These are phyloP conservation scores for Balansia obtecta DNA, from an alignment of 2,329 filamentous ascomycete species.

Conservation along the genomic window DNA sequence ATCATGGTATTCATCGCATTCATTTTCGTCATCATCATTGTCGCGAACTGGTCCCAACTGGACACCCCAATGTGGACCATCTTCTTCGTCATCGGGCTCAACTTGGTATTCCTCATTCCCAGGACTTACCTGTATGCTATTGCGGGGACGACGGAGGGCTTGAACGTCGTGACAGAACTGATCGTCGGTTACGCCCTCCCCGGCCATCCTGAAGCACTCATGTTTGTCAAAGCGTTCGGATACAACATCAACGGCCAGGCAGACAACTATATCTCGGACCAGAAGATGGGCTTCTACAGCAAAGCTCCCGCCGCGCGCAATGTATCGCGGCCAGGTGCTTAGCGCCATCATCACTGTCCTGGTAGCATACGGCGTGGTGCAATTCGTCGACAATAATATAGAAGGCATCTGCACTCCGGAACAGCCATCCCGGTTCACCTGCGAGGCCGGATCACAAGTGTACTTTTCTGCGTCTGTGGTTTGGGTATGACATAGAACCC, in stretches of 20 bases:
- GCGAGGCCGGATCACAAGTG: conserved; percentile 17
- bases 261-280: conserved; percentile 24
- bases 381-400: conserved; percentile 21
- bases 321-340: conserved; percentile 27
- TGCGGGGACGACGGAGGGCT: conserved; percentile 28
- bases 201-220: conserved; percentile 20
- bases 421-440: conserved; percentile 21
- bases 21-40: conserved; percentile 20
- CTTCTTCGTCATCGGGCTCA: conserved; percentile 21
- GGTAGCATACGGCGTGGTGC: conserved; percentile 28
- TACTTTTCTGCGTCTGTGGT: conserved; percentile 22
- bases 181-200: conserved; percentile 18
- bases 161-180: conserved; percentile 37
- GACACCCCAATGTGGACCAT: conserved; percentile 19
- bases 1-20: conserved; percentile 14
- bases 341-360: conserved; percentile 26
- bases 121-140: conserved; percentile 28
- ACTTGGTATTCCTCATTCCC: conserved; percentile 27
- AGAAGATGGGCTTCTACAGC: conserved; percentile 23
- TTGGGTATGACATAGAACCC: conserved; percentile 10
- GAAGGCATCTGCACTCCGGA: conserved; percentile 18
- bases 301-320: conserved; percentile 20
- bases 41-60: conserved; percentile 15
- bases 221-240: conserved; percentile 40
- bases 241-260: conserved; percentile 30